Evolutionary conservation across 768 basidiomycete genomes (phyloP), one percentile per base, ranked within the genome.

Genomic region (Pseudohyphozyma bogoriensis): DNA sequence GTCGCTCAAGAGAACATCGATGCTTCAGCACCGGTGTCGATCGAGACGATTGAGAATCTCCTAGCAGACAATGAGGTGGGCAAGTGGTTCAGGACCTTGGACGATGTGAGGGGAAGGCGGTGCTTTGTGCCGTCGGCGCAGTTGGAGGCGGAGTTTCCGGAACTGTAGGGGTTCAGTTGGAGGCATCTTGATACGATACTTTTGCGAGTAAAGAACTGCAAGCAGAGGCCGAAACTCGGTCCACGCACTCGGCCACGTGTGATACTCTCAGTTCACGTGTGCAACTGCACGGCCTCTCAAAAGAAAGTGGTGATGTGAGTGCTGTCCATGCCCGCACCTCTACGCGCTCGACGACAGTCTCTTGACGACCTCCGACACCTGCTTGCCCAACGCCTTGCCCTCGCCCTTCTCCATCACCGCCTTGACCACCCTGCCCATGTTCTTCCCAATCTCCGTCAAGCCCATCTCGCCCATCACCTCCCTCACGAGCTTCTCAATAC

Each of bases 1-100:
- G 64, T 65, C 57, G 64, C 64, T 3, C 33, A 49, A 18, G 64
- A 65, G 29, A 65, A 65, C 57, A 49, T 65, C 32, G 62, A 59
- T 28, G 15, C 6, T 5, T 15, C 31, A 2, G 37, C 40, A 0
- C 18, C 24, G 6, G 37, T 59, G 31, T 24, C 44, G 5, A 10
- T 8, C 4, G 2, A 26, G 1, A 31, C 31, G 12, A 29, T 57
- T 39, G 46, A 53, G 13, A 24, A 3, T 4, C 29, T 61, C 35
- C 20, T 54, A 9, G 18, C 9, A 1, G 13, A 61, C 26, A 28
- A 32, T 7, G 13, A 20, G 33, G 22, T 65, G 10, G 64, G 64
- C 12, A 20, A 29, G 31, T 65, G 56, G 44, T 65, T 65, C 33
- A 51, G 64, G 29, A 60, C 55, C 6, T 55, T 53, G 39, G 28